These are phyloP conservation scores for Vishniacozyma victoriae DNA, from an alignment of 768 basidiomycete species.

Conservation along the genomic window DNA sequence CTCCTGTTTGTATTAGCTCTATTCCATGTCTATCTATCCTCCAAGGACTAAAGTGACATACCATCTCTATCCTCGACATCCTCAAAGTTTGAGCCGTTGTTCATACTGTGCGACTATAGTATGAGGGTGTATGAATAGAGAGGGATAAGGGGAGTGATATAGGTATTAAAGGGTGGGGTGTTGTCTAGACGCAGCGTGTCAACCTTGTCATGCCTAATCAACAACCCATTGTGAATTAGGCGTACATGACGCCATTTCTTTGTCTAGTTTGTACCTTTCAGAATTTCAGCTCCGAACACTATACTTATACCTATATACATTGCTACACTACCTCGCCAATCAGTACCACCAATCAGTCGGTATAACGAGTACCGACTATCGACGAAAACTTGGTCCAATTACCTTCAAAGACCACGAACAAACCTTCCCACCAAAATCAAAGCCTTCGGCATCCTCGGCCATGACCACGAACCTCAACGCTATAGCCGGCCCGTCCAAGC, in stretches of 20 bases:
- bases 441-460: background rate
- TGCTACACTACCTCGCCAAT: too few species aligned
- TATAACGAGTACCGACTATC: too few species aligned
- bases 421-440: background rate
- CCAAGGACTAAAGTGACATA: slow-evolving; percentile 46
- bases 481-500: slow-evolving; percentile 28
- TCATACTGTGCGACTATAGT: slow-evolving; percentile 13
- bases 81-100: slow-evolving; percentile 63
- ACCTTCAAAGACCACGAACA: too few species aligned
- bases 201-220: too few species aligned
- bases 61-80: slow-evolving; percentile 97
- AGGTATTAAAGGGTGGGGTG: background rate
- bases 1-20: slow-evolving; percentile 59
- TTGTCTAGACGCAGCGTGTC: too few species aligned
- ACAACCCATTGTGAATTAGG: too few species aligned
- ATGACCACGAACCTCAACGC: slow-evolving; percentile 32
- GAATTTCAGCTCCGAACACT: too few species aligned
- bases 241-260: too few species aligned
- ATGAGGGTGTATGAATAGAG: background rate
- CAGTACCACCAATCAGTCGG: too few species aligned
- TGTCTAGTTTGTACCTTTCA: too few species aligned
- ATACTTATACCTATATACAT: too few species aligned
- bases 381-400: too few species aligned
- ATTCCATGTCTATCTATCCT: background rate
- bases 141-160: background rate